Evolutionary conservation across 2,329 filamentous ascomycete genomes (phyloP).

Genomic region (Colletotrichum sp.): DNA sequence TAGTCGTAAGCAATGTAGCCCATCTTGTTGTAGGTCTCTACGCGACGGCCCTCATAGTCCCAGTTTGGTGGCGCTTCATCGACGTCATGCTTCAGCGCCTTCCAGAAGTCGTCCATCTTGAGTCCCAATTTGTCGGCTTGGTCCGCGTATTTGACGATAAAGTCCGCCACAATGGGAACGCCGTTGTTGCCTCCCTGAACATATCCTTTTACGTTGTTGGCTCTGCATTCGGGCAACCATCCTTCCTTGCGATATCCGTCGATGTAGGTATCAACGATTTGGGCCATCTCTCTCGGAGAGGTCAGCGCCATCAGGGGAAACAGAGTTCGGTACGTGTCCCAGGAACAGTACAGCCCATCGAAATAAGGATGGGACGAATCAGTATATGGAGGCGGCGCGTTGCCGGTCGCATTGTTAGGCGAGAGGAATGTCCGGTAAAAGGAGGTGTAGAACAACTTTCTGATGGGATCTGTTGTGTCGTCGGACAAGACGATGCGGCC

Average conservation of each 20-base stretch:
- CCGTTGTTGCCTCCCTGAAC: slow-evolving; percentile 1
- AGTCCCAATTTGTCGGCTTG: not conserved
- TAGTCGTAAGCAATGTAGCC: not conserved
- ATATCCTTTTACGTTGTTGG: not conserved
- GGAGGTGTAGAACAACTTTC: not conserved
- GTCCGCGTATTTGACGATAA: not conserved
- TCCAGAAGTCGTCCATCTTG: not conserved
- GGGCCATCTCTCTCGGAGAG: not conserved
- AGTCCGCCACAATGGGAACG: not conserved
- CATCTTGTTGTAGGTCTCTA: not conserved
- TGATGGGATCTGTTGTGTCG: not conserved
- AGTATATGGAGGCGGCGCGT: not conserved
- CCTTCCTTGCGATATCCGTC: not conserved
- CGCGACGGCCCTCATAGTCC: not conserved
- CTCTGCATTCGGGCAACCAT: not conserved
- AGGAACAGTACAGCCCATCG: not conserved
- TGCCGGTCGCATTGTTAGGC: not conserved
- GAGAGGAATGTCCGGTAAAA: slow-evolving; percentile 2
- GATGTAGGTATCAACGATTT: not conserved
- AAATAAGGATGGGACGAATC: not conserved
- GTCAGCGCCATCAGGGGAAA: slow-evolving; percentile 1
- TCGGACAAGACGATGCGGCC: not conserved
- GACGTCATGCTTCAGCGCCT: not conserved
- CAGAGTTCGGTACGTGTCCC: not conserved
- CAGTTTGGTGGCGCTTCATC: not conserved